A percentile compares a stretch with the other conserved stretches of the same genome.
These are phyloP conservation scores for Barnettozyma pratensis DNA, from an alignment of 805 yeast species.

Conservation along the genomic window DNA sequence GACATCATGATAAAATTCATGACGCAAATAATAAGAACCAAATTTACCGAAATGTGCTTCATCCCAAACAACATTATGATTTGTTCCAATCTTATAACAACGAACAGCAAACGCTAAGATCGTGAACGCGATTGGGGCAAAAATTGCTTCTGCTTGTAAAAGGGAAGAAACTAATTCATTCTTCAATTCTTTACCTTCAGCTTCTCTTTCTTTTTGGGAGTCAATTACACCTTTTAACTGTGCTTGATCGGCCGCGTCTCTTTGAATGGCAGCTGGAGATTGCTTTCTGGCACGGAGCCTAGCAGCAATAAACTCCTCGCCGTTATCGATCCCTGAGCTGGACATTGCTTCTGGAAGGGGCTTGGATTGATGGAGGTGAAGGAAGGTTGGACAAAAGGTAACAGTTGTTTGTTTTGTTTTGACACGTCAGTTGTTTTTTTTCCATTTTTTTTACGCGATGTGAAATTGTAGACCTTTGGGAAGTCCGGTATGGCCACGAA, in stretches of 20 bases:
- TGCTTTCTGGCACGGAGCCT: conserved; percentile 19
- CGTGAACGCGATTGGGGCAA: conserved; percentile 66
- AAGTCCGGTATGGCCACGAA: too few relatives aligned
- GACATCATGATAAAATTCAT: conserved; percentile 91
- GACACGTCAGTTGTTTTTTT: background rate
- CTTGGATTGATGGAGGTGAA: background rate
- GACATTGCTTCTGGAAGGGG: conserved; percentile 6
- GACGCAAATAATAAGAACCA: conserved; percentile 84
- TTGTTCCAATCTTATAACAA: conserved; percentile 67
- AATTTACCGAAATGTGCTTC: conserved; percentile 98
- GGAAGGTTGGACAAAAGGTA: background rate
- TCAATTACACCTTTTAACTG: conserved; percentile 2
- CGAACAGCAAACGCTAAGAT: conserved; percentile 65
- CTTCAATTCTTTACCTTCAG: conserved; percentile 14
- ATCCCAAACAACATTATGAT: conserved; percentile 87
- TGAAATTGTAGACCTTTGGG: too few relatives aligned
- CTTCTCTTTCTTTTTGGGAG: background rate
- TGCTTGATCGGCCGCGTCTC: background rate
- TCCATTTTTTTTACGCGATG: background rate
- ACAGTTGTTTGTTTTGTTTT: background rate
- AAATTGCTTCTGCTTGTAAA: conserved; percentile 23
- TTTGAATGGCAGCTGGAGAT: background rate
- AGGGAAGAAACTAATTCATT: conserved; percentile 20
- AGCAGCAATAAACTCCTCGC: conserved; percentile 13
- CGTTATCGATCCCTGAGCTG: conserved; percentile 11